Evolutionary conservation across 2,329 filamentous ascomycete genomes (phyloP), one percentile per base, ranked within the genome.

Genomic region (Nannizzia gypsea): DNA sequence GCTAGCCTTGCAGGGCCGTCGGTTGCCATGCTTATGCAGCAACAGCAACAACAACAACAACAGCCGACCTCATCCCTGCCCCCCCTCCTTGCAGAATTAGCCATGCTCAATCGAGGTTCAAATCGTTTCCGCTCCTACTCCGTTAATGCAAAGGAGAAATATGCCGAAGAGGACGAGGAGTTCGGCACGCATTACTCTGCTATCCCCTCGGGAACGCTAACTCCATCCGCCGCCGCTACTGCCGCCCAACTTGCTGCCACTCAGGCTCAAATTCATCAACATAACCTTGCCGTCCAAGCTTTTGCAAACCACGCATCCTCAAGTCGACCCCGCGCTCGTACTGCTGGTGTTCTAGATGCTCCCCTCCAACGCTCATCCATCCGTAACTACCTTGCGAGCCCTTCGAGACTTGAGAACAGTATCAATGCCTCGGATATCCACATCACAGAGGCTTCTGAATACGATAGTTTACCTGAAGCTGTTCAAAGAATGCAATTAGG

Each of bases 61-160:
- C 67, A 69, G n/a, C 66, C 67, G 24, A 76, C 76, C 58, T 73
- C 79, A 61, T 71, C 73, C 13, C 67, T 80, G 24, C 78, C 77
- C 44, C 86, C 88, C 1, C 87, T 90, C 64, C 79, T 92, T 36
- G 85, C 87, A 50, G 88, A 88, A 68, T 78, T 92, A 62, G 85
- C 86, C 63, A 86, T 89, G 70, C 82, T 89, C 65, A 87, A 86
- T 64, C 88, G 83, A 70, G 88, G 88, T 67, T 81, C 86, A 50
- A 97, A 88, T 72, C 85, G 93, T 58, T 95, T 97, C 79, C 85
- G 93, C 54, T 99, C 93, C 1, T 97, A 96, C 73, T 99, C 93
- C 0, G 93, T 99, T 65, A 99, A 99, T 73, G 95, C 95, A 60
- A 96, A 95, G 74, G 92, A 97, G 72, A 95, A 93, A 72, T 97